Conservation (phyloP, 306 rosid species). For the Cicer cuneatum region DNA sequence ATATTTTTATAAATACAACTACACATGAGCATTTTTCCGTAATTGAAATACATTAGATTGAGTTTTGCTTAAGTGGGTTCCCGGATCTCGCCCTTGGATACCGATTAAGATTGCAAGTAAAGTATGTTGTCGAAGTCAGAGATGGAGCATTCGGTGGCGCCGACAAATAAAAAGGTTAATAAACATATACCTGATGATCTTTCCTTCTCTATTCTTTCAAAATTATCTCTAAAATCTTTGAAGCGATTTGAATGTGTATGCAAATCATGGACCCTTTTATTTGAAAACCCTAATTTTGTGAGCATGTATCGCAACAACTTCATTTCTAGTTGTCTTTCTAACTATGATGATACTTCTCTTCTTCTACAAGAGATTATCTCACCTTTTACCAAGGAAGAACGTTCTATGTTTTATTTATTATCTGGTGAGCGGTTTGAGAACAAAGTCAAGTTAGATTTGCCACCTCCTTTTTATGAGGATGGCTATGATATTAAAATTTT, state of each 20-base stretch:
- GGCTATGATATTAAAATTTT: neutral
- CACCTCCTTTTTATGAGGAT: neutral
- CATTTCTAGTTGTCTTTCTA: neutral
- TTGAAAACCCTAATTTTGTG: neutral
- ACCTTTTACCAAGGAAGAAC: neutral
- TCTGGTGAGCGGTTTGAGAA: neutral
- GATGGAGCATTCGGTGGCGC: neutral
- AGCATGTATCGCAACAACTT: neutral
- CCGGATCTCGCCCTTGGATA: neutral
- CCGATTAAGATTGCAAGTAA: neutral
- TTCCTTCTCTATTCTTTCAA: neutral
- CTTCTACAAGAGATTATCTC: neutral
- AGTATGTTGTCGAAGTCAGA: neutral
- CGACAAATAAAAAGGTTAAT: neutral
- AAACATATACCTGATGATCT: neutral
- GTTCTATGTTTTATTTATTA: neutral
- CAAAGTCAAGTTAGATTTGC: neutral
- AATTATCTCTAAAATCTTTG: neutral
- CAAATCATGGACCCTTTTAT: neutral
- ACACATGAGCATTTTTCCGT: neutral
- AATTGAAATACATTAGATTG: neutral
- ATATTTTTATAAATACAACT: neutral
- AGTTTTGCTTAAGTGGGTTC: neutral
- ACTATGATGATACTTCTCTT: neutral
- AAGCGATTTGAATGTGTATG: neutral